Base-by-base conservation (phyloP, 2,329 filamentous ascomycete species). In the Apiospora rasikravindrae region DNA sequence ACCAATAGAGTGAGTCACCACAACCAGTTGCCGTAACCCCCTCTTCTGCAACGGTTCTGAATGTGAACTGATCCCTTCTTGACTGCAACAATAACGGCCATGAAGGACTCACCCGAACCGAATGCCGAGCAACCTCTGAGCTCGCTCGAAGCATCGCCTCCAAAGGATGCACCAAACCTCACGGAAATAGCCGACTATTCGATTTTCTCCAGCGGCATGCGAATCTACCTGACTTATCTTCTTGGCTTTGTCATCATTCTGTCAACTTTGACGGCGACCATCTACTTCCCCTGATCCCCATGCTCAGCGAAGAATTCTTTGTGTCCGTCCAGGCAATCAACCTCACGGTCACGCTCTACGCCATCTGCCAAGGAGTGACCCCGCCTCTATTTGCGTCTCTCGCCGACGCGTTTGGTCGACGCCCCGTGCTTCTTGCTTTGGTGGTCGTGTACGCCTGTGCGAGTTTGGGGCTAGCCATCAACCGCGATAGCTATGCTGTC, bases 381-480 rank as follows among this genome's bases (percentile, higher is more conserved):
- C 73, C 71, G 6, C 24, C 66, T 22, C 47, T 73, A 3, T 72
- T 69, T 10, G 61, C 69, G 1, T 69, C 71, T 0, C 44, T 74
- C 3, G 61, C 73, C 8, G 73, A 71, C 29, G 13, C 33, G 26
- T 67, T 70, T 33, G 72, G 70, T 29, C 29, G 53, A 10, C 53
- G 53, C 6, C 53, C 45, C 24, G 70, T 45, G 14, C 26, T 71
- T 2, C 70, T 71, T 19, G 26, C 16, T 4, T 19, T 68, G 13
- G 47, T 86, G 73, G 71, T 78, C 33, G 79, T 85, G 40, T 86
- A 85, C 71, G 82, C 84, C 29, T 73, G 70, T 8, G 82, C 83
- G 2, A 86, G 84, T 69, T 75, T 85, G 40, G 82, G 81, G 5
- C 78, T 86, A 0, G 82, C 80, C 3, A 70, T 83, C 13, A 82